Base-by-base conservation (phyloP, 495 filamentous ascomycete species). In the Tuber aestivum region DNA sequence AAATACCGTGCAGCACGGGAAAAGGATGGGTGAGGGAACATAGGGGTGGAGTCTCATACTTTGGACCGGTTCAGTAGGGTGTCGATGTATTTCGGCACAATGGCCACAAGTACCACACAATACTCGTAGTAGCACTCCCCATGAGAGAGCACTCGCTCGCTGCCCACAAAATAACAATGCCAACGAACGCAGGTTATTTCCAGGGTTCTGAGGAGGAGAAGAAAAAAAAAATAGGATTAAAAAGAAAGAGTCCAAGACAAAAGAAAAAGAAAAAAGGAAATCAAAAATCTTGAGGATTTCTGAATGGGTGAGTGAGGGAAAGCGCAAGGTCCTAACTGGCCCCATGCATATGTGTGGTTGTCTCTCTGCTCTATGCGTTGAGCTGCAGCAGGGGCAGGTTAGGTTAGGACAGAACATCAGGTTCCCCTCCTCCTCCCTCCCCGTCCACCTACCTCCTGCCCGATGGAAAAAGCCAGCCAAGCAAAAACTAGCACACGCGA, bases 271-370 rank as follows among this genome's bases (percentile, higher is more conserved):
- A 32, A 65, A 65, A 65, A 65, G n/a, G 27, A 65, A 65, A 65
- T 27, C 12, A 32, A 32, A 27, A 65, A 65, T 1, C 56, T 32
- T 16, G 27, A 32, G 27, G 56, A 32, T 27, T 65, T 32, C 10
- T 32, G n/a, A 65, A 65, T 65, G 56, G 56, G 12, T n/a, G n/a
- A 32, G 56, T 16, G 12, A 32, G n/a, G 48, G 21, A 48, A 2
- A 65, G 56, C 16, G 27, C 56, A 65, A 65, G 56, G 56, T 65
- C 56, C n/a, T 65, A 32, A 65, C 56, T 65, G 56, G 56, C 56
- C n/a, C 56, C 56, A 65, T 65, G 56, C 56, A 65, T 65, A 65
- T 65, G 56, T 65, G 56, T 65, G 56, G 56, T 32, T 65, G 56
- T 65, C 56, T 65, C 56, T 16, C 18, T 65, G 10, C 56, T 65